Evolutionary conservation across 2,329 filamentous ascomycete genomes (phyloP), one percentile per base, ranked within the genome.

Genomic region (Colletotrichum horii): DNA sequence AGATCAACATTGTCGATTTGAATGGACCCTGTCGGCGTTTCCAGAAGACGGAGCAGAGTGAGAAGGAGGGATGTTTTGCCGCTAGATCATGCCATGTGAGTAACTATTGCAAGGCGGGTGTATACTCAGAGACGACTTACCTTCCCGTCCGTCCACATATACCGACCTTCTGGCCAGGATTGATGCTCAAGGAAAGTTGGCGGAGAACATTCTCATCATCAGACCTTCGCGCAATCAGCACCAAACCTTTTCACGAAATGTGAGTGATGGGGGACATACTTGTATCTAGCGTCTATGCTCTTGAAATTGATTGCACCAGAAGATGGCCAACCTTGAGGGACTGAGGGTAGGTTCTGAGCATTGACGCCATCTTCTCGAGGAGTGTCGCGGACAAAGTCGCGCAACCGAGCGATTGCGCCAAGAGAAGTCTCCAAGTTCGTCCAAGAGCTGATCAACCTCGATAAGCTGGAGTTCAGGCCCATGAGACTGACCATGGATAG

Each of bases 1-100:
- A 78, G 66, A 15, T 80, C 61, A 2, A 77, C 4, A 19, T 58
- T 70, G 36, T 80, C 79, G 19, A 91, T 83, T 1, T 68, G 79
- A 48, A 91, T 85, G 4, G 75, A 81, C 0, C 81, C 80, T 3
- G 71, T 28, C 2, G 82, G 82, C 3, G 85, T 78, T 22, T 90
- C 88, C 3, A 90, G 77, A 60, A 91, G 84, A 5, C 87, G 85
- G n/a, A 90, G 84, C 2, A 91, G 81, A 4, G 77, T 74, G 14
- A 77, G 70, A 26, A 80, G 48, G 2, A 80, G 56, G 6, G 79
- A 79, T 16, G 75, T 78, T 34, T 79, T 80, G 9, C 79, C 79
- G 48, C 78, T 78, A 26, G 8, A 14, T 12, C 11, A 22, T 19
- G 9, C 16, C 22, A 9, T 24, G 64, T 68, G 5, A 68, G 70